Conservation (phyloP, 2,329 filamentous ascomycete genomes). For the Blastomyces emzantsi region DNA sequence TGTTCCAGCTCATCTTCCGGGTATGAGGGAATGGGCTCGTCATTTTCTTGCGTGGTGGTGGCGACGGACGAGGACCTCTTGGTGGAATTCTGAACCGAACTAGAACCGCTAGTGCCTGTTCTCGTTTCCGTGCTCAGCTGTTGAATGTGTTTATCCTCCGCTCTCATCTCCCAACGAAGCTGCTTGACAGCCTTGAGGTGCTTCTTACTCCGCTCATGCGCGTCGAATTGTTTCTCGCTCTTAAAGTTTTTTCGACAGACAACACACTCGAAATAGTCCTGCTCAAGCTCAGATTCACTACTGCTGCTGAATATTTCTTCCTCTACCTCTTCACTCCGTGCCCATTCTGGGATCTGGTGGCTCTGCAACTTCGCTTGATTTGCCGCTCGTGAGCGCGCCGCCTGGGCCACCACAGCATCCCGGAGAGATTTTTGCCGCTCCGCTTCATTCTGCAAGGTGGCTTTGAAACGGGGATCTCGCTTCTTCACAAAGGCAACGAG, state of each 20-base stretch:
- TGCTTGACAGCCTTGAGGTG: slow-evolving; percentile 79
- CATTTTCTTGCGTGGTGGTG: not conserved
- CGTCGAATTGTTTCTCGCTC: slow-evolving; percentile 83
- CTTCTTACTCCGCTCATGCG: slow-evolving; percentile 95
- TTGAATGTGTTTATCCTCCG: slow-evolving; percentile 55
- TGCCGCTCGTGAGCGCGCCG: slow-evolving; percentile 69
- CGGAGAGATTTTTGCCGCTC: slow-evolving; percentile 72
- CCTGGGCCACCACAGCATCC: slow-evolving; percentile 72
- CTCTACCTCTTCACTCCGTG: slow-evolving; percentile 48
- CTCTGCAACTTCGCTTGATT: slow-evolving; percentile 65
- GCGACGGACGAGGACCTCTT: not conserved
- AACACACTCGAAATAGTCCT: slow-evolving; percentile 54
- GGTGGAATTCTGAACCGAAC: not conserved
- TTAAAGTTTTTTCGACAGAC: slow-evolving; percentile 63
- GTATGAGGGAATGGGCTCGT: not conserved
- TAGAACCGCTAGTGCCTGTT: not conserved
- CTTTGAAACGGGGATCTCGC: slow-evolving; percentile 75
- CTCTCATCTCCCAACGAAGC: slow-evolving; percentile 70
- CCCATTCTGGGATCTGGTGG: slow-evolving; percentile 64
- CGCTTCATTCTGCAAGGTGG: slow-evolving; percentile 66
- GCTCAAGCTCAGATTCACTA: slow-evolving; percentile 40
- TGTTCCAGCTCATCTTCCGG: not conserved
- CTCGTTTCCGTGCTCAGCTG: not conserved
- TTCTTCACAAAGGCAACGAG: slow-evolving; percentile 84
- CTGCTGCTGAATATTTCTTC: slow-evolving; percentile 42